A percentile compares a stretch with the other conserved stretches of the same genome.
Conservation (phyloP, 129 eudicot species). For the Tanacetum coccineum region DNA sequence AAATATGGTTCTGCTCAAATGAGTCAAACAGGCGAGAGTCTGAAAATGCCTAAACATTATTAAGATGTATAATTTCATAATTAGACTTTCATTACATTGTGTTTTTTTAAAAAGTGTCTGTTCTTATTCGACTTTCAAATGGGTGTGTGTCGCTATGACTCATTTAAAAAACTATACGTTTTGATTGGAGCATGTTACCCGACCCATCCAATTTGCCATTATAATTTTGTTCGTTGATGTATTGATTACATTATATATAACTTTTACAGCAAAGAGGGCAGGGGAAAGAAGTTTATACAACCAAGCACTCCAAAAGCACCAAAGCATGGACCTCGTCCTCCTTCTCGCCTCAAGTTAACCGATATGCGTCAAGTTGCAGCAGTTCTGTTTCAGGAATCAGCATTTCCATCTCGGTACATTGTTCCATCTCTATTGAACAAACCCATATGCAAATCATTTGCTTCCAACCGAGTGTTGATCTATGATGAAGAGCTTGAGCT, state of each 20-base stretch:
- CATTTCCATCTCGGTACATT: constrained; percentile 56
- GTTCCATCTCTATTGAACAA: constrained; percentile 66
- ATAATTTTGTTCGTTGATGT: background rate
- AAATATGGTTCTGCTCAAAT: too few species aligned
- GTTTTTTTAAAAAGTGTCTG: too few species aligned
- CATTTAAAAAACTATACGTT: too few species aligned
- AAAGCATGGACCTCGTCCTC: constrained; percentile 94
- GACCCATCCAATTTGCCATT: too few species aligned
- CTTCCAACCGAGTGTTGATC: constrained; percentile 80
- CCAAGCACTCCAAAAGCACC: constrained; percentile 98
- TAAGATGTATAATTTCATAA: too few species aligned
- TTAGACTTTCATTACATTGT: too few species aligned
- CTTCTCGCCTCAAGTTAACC: constrained; percentile 70
- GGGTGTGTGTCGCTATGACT: too few species aligned
- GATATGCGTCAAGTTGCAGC: constrained; percentile 93
- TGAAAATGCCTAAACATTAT: too few species aligned
- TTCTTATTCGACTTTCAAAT: too few species aligned
- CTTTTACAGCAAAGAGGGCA: constrained; percentile 59
- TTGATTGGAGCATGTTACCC: too few species aligned
- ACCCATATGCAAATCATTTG: constrained; percentile 76
- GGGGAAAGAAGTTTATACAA: constrained; percentile 33
- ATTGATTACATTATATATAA: background rate
- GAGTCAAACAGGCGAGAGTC: too few species aligned
- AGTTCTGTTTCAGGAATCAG: constrained; percentile 81
- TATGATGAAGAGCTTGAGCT: constrained; percentile 85